Conservation (phyloP, 2,329 filamentous ascomycete genomes). For the Talaromyces sp. region DNA sequence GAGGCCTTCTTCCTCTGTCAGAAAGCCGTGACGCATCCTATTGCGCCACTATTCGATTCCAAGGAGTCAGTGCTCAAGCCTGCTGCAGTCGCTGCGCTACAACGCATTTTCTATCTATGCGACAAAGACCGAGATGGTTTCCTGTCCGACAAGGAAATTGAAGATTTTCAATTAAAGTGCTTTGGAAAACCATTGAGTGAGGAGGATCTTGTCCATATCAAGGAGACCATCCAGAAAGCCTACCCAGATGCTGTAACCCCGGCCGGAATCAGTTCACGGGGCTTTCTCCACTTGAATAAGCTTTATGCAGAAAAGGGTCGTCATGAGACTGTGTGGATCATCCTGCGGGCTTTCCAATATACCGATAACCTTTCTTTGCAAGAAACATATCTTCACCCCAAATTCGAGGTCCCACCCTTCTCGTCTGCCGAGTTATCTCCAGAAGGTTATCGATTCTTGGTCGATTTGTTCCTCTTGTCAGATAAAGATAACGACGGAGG, state of each 20-base stretch:
- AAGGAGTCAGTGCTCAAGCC: slow-evolving; percentile 88
- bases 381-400: slow-evolving; percentile 85
- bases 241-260: slow-evolving; percentile 58
- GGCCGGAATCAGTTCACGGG: slow-evolving; percentile 71
- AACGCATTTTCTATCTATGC: slow-evolving; percentile 88
- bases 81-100: slow-evolving; percentile 77
- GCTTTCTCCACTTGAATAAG: slow-evolving; percentile 88
- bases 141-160: slow-evolving; percentile 83
- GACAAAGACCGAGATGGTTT: slow-evolving; percentile 95
- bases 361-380: slow-evolving; percentile 90
- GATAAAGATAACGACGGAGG: slow-evolving; percentile 98
- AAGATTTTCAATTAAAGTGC: slow-evolving; percentile 83
- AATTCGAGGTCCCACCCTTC: slow-evolving; percentile 87
- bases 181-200: slow-evolving; percentile 80
- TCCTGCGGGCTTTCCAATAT: slow-evolving; percentile 89
- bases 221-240: slow-evolving; percentile 70
- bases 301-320: slow-evolving; percentile 95
- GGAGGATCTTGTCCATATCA: slow-evolving; percentile 86
- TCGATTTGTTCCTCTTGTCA: slow-evolving; percentile 89
- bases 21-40: slow-evolving; percentile 94
- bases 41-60: slow-evolving; percentile 92
- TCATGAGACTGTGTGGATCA: slow-evolving; percentile 98
- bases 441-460: slow-evolving; percentile 92
- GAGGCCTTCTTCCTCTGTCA: slow-evolving; percentile 97
- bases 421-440: slow-evolving; percentile 92